Percentiles rank a stretch among this genome's conserved stretches.
These are phyloP conservation scores for Catunica adiposa DNA, from an alignment of 2,329 filamentous ascomycete species.

Conservation along the genomic window DNA sequence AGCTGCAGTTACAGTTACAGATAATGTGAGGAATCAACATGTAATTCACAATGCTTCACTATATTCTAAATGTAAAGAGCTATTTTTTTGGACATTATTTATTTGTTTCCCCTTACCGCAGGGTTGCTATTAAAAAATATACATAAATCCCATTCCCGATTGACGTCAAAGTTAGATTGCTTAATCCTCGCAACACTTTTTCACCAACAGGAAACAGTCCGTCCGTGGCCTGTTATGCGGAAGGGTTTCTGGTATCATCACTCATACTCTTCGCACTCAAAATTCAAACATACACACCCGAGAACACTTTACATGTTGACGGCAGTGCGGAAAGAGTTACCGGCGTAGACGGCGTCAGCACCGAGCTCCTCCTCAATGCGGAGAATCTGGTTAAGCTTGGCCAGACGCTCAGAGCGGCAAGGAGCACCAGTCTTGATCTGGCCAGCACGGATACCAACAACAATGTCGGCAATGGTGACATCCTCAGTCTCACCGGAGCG, in stretches of 20 bases:
- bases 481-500: constrained; percentile 98
- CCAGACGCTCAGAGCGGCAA: constrained; percentile 89
- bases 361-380: constrained; percentile 99
- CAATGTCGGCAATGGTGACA: constrained; percentile 96
- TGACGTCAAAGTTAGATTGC: no score
- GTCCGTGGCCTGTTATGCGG: constrained; percentile 10
- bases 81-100: constrained; percentile 4
- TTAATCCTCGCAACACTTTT: no score
- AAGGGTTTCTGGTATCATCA: constrained; percentile 14
- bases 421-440: constrained; percentile 99
- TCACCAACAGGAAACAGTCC: constrained; percentile 5
- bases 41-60: not conserved
- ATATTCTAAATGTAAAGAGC: not conserved
- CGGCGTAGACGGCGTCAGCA: constrained; percentile 78
- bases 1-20: no score
- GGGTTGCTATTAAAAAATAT: constrained; percentile 13
- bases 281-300: not conserved
- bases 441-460: constrained; percentile 86
- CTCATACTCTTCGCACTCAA: constrained; percentile 6
- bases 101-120: constrained; percentile 11
- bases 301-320: constrained; percentile 57
- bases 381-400: constrained; percentile 99
- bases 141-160: constrained; percentile 11
- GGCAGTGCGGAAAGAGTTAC: constrained; percentile 76
- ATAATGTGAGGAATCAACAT: no score